phyloP scores from a whole-genome alignment of 768 basidiomycete species.

The Mycena chlorophos region DNA sequence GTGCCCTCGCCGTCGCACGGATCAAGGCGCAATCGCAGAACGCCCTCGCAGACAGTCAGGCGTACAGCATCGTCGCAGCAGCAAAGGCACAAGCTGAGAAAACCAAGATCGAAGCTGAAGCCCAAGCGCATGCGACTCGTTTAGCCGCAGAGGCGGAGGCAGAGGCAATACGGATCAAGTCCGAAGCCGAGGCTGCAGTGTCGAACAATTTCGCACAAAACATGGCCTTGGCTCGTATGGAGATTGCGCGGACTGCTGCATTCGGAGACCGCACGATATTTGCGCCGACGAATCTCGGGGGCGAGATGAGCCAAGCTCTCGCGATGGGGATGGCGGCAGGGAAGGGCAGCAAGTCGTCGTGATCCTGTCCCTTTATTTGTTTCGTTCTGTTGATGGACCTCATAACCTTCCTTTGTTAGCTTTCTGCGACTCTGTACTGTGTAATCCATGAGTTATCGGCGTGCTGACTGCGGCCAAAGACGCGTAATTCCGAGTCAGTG shows the following conservation, averaged over 20 bases:
- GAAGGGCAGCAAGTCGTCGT: slow-evolving; percentile 45
- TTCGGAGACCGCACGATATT: slow-evolving; percentile 72
- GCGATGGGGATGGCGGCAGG: slow-evolving; percentile 70
- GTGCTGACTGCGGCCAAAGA: no score
- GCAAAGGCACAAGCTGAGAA: slow-evolving; percentile 71
- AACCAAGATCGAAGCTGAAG: slow-evolving; percentile 75
- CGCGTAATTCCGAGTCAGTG: no score
- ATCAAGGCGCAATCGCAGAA: slow-evolving; percentile 63
- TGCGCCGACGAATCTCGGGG: slow-evolving; percentile 49
- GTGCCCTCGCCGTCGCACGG: slow-evolving; percentile 70
- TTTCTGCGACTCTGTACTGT: no score
- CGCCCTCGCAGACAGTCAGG: slow-evolving; percentile 74
- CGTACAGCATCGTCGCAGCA: slow-evolving; percentile 70
- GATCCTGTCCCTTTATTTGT: background rate
- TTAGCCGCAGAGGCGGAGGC: slow-evolving; percentile 76
- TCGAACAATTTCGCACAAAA: slow-evolving; percentile 69
- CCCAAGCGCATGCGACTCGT: slow-evolving; percentile 76
- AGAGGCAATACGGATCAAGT: slow-evolving; percentile 62
- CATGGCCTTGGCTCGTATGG: slow-evolving; percentile 70
- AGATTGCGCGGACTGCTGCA: slow-evolving; percentile 60
- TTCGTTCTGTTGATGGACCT: no score
- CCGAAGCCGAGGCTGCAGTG: slow-evolving; percentile 61
- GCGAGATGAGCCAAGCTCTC: slow-evolving; percentile 64
- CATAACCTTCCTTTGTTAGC: no score
- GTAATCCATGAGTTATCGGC: no score